Percentiles rank a stretch among this genome's conserved stretches.
phyloP scores from a whole-genome alignment of 495 filamentous ascomycete genomes.

The Xylaria sp. region DNA sequence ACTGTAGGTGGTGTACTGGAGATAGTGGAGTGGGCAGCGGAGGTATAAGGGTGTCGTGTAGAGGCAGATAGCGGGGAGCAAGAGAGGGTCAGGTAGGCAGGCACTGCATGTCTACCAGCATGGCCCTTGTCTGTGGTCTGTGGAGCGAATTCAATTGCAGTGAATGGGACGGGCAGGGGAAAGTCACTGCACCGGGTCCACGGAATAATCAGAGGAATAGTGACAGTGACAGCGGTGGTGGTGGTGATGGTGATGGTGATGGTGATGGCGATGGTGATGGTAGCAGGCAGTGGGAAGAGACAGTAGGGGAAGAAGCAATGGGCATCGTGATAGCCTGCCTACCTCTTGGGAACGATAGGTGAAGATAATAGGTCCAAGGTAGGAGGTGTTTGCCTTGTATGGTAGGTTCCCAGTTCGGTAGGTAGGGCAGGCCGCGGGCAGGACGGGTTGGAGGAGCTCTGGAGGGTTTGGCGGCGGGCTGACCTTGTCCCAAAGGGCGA shows the following conservation, averaged over 20 bases:
- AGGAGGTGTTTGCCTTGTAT: slow-evolving; percentile 29
- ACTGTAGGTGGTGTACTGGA: not conserved
- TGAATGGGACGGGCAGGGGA: not conserved
- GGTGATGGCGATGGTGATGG: not conserved
- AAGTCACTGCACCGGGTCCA: not conserved
- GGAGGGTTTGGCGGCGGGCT: slow-evolving; percentile 22
- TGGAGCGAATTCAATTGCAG: not conserved
- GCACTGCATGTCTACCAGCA: slow-evolving; percentile 1
- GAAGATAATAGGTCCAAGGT: slow-evolving; percentile 25
- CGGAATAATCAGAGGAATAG: not conserved
- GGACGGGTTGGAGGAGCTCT: slow-evolving; percentile 25
- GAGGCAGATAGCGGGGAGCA: slow-evolving; percentile 4
- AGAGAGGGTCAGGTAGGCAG: slow-evolving; percentile 13
- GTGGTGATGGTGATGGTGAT: too few species aligned
- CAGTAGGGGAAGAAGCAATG: not conserved
- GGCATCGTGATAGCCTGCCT: not conserved
- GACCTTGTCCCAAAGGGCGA: slow-evolving; percentile 28
- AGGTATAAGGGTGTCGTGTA: not conserved
- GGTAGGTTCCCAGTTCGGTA: slow-evolving; percentile 32
- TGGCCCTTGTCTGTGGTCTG: not conserved
- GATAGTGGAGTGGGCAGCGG: slow-evolving; percentile 8
- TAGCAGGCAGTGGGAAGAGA: not conserved
- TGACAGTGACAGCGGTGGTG: not conserved
- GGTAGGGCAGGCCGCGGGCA: slow-evolving; percentile 32
- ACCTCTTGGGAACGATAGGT: not conserved